phyloP scores from a whole-genome alignment of 345 rosid species.

The Draba incana region DNA sequence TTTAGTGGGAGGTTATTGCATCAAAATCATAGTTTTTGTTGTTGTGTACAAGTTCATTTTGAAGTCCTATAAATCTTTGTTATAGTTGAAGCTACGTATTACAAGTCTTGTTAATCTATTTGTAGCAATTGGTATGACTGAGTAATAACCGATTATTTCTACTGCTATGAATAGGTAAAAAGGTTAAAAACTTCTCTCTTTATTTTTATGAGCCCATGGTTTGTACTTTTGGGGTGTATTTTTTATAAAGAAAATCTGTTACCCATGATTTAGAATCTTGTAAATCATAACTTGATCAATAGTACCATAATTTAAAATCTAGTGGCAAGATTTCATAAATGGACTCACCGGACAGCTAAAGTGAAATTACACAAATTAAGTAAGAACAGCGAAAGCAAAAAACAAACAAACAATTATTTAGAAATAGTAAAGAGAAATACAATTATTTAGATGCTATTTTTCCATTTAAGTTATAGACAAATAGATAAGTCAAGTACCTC shows the following conservation, averaged over 20 bases:
- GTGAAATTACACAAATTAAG: slow-evolving; percentile 48
- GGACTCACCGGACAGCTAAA: slow-evolving; percentile 43
- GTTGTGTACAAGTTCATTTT: neutral
- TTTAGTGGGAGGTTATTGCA: slow-evolving; percentile 29
- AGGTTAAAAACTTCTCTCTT: slow-evolving; percentile 8
- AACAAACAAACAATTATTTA: slow-evolving; percentile 25
- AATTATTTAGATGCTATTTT: slow-evolving; percentile 40
- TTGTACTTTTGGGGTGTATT: slow-evolving; percentile 40
- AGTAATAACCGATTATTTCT: slow-evolving; percentile 6
- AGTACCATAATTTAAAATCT: slow-evolving; percentile 43
- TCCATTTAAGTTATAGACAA: slow-evolving; percentile 43
- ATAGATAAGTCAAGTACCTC: slow-evolving; percentile 44
- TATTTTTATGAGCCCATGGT: slow-evolving; percentile 29
- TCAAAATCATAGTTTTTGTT: slow-evolving; percentile 16
- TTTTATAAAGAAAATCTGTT: slow-evolving; percentile 17
- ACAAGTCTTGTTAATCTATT: neutral
- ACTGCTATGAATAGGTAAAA: slow-evolving; percentile 24
- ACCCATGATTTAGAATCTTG: slow-evolving; percentile 40
- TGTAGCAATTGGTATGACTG: slow-evolving; percentile 13
- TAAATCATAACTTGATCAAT: slow-evolving; percentile 41
- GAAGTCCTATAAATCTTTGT: slow-evolving; percentile 3
- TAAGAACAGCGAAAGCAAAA: slow-evolving; percentile 32
- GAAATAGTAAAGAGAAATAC: slow-evolving; percentile 35
- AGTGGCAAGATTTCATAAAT: slow-evolving; percentile 44
- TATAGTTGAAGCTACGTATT: slow-evolving; percentile 7